Base-by-base conservation (phyloP, 495 filamentous ascomycete genomes). In the Trichoderma erinaceum region DNA sequence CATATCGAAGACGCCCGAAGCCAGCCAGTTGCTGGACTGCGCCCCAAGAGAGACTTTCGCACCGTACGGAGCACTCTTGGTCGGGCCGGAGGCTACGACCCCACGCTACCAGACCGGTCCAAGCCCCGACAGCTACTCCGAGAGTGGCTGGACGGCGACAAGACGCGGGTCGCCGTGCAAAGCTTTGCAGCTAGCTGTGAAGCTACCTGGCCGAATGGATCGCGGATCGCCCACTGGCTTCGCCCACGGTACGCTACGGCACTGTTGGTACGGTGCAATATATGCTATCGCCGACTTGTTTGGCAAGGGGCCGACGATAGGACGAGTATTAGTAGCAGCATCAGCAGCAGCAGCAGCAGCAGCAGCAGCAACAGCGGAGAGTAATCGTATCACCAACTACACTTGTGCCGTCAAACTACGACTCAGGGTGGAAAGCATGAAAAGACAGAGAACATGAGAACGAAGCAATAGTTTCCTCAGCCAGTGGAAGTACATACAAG, bases 21-120 rank as follows among this genome's bases (percentile, higher is more conserved):
- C 48, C 18, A 18, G 18, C 48, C 18, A 18, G 18, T n/a, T 48
- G 3, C 44, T 18, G 12, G 44, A 13, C 44, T 1, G 18, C 15
- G 44, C 50, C 21, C 6, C 15, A 27, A 61, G 4, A 61, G 56
- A 61, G 23, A 61, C 56, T 61, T 61, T 61, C 56, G 56, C 56
- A 61, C 56, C 56, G 56, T 61, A 61, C 56, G 56, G 56, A 61
- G 56, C 56, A 61, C 23, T 1, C 56, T 25, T 61, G 56, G 56
- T 29, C 56, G 56, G 56, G 56, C 56, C 56, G 56, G 56, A 61
- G 56, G 27, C 56, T 32, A 61, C 10, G 16, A 61, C 56, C 56
- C 56, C 56, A 61, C 56, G 56, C 56, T 61, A 61, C 56, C 23
- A 61, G 56, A 21, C 56, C 56, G 56, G 56, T 61, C 27, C 56